Base-by-base conservation (phyloP, 768 basidiomycete genomes). In the Vararia minispora region DNA sequence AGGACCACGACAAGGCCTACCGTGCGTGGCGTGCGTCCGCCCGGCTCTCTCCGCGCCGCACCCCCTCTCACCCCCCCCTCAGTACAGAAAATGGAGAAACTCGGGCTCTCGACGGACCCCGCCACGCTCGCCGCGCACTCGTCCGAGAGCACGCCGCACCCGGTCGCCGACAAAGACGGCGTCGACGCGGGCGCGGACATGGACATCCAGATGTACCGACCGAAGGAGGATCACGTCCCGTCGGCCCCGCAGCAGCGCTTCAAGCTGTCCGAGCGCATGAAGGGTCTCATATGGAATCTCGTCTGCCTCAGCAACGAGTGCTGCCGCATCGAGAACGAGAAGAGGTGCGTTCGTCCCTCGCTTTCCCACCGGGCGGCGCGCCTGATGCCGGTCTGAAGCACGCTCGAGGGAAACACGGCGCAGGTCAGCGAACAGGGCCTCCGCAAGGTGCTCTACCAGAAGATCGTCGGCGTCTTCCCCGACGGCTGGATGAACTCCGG, bases 401-500 rank as follows among this genome's bases (percentile, higher is more conserved):
- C 55, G 3, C 59, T 86, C 20, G 87, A 89, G 49, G 76, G 75
- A 3, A 74, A 70, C 16, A 75, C 76, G 29, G 66, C 78, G 28
- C 72, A 74, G 52, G 76, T 89, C 5, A 86, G 83, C 49, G 81
- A 86, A 48, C 87, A 90, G 57, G 83, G 81, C 1, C 58, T 78
- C 47, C 65, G 87, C 36, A 92, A 91, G 64, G 61, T 65, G 5
- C 58, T 91, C 6, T 92, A 91, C 60, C 79, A 87, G 55, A 83
- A 79, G 76, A 86, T 90, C 41, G 79, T 88, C 0, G 70, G 68
- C n/a, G 75, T 74, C 2, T 90, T 85, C 58, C 87, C 86, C 0
- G 65, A 77, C 0, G 83, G 83, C 10, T 90, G 87, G 87, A 75
- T 89, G 63, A 76, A 78, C 21, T 85, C 83, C 3, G 82, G 85